phyloP scores from a whole-genome alignment of 352 stramenopile genomes.

The Phytophthora pinifolia region DNA sequence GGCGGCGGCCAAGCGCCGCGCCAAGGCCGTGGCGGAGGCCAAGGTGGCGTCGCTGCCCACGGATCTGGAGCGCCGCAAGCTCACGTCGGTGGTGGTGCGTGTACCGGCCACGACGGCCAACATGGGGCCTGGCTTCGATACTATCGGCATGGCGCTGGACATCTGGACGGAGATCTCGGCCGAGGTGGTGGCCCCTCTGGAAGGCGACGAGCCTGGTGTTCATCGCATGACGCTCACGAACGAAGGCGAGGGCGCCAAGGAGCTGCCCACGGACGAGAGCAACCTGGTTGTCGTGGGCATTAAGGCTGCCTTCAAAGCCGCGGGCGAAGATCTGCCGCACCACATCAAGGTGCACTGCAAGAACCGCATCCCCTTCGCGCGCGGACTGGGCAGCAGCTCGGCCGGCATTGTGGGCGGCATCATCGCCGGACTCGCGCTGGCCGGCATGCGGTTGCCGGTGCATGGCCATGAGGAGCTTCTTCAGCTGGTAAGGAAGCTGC shows the following conservation, averaged over 20 bases:
- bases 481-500: constrained; percentile 75
- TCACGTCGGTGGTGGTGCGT: constrained; percentile 95
- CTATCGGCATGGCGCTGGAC: constrained; percentile 97
- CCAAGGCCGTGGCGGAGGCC: constrained; percentile 21
- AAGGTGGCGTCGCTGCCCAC: constrained; percentile 24
- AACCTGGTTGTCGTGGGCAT: constrained; percentile 95
- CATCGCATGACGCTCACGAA: constrained; percentile 95
- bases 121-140: constrained; percentile 98
- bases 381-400: constrained; percentile 96
- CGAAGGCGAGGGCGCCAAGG: constrained; percentile 94
- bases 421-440: constrained; percentile 97
- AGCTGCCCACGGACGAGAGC: constrained; percentile 89
- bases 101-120: constrained; percentile 98
- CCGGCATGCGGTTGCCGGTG: constrained; percentile 92
- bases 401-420: constrained; percentile 99
- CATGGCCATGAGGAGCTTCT: constrained; percentile 93
- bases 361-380: constrained; percentile 97
- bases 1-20: constrained; percentile 20
- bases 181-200: constrained; percentile 61
- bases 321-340: constrained; percentile 92
- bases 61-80: constrained; percentile 44
- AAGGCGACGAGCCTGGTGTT: constrained; percentile 23
- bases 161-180: constrained; percentile 99
- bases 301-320: constrained; percentile 95
- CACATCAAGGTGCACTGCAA: constrained; percentile 97